Evolutionary conservation across 371 early-diverging fungal species (phyloP).

Genomic region (Sanchytrium tribonematis): DNA sequence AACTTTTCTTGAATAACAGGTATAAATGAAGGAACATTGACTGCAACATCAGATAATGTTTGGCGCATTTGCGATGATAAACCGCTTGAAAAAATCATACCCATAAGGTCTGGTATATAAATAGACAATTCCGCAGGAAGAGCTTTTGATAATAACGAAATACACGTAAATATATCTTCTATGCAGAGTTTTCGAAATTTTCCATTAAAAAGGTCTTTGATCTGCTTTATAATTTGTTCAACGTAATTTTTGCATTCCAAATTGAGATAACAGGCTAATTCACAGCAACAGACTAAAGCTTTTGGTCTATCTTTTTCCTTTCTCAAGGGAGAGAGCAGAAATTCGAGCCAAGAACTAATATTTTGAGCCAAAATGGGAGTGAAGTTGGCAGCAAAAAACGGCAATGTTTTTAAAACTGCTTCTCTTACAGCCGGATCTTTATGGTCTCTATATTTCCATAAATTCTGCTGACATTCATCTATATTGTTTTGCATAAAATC

Average conservation of each 20-base stretch:
- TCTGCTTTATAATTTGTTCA: neutral
- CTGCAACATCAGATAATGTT: constrained; percentile 47
- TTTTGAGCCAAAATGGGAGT: neutral
- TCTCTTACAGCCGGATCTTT: constrained; percentile 47
- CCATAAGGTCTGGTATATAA: constrained; percentile 57
- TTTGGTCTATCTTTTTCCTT: neutral
- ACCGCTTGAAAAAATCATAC: constrained; percentile 66
- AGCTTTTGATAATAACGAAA: constrained; percentile 57
- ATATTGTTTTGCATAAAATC: constrained; percentile 63
- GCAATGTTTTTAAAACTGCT: constrained; percentile 54
- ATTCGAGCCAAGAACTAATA: neutral
- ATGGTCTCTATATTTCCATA: constrained; percentile 46
- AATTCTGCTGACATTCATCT: constrained; percentile 39
- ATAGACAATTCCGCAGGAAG: constrained; percentile 63
- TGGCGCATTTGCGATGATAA: constrained; percentile 48
- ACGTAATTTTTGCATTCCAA: neutral
- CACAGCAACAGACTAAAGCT: neutral
- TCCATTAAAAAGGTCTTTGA: neutral
- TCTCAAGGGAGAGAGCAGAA: neutral
- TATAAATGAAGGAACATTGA: constrained; percentile 47
- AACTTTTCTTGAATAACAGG: constrained; percentile 52
- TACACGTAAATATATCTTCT: constrained; percentile 46
- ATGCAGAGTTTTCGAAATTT: neutral
- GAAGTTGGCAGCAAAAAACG: constrained; percentile 30
- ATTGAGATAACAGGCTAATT: neutral